Percentiles rank a stretch among this genome's conserved stretches.
These are phyloP conservation scores for Auxenochlorella protothecoides DNA, from an alignment of 139 green algal species.

Conservation along the genomic window DNA sequence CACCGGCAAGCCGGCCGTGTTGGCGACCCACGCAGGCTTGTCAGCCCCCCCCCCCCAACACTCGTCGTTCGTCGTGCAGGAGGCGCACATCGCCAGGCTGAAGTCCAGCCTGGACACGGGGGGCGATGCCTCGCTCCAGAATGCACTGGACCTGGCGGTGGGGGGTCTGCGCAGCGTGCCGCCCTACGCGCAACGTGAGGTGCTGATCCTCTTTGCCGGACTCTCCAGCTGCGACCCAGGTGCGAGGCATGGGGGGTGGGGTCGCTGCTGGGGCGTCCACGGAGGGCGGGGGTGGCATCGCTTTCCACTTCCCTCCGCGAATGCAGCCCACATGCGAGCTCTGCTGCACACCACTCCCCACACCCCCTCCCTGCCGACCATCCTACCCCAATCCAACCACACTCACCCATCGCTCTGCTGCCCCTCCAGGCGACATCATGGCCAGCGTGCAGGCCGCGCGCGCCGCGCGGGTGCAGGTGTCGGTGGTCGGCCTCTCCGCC, in stretches of 20 bases:
- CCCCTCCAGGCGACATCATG: conserved; percentile 56
- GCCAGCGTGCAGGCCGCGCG: conserved; percentile 50
- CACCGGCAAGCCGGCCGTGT: no score
- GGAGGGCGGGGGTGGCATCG: no score
- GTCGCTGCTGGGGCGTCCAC: no score
- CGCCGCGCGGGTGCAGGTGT: conserved; percentile 46
- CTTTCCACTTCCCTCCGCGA: no score
- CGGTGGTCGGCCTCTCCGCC: conserved; percentile 59
- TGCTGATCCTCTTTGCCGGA: conserved; percentile 71
- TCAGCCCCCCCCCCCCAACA: neutral
- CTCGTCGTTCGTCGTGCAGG: conserved; percentile 11
- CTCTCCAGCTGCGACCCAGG: conserved; percentile 82
- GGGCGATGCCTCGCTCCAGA: conserved; percentile 74
- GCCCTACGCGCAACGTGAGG: conserved; percentile 82
- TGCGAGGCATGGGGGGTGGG: no score
- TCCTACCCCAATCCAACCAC: no score
- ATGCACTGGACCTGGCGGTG: conserved; percentile 62
- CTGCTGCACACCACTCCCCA: no score
- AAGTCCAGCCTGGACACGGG: conserved; percentile 29
- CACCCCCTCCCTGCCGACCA: no score
- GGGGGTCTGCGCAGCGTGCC: conserved; percentile 55
- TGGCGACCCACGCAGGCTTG: no score
- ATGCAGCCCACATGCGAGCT: no score
- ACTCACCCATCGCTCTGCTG: no score
- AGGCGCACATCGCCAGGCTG: conserved; percentile 47